phyloP scores from a whole-genome alignment of 345 rosid genomes.

The Anastatica hierochuntica region DNA sequence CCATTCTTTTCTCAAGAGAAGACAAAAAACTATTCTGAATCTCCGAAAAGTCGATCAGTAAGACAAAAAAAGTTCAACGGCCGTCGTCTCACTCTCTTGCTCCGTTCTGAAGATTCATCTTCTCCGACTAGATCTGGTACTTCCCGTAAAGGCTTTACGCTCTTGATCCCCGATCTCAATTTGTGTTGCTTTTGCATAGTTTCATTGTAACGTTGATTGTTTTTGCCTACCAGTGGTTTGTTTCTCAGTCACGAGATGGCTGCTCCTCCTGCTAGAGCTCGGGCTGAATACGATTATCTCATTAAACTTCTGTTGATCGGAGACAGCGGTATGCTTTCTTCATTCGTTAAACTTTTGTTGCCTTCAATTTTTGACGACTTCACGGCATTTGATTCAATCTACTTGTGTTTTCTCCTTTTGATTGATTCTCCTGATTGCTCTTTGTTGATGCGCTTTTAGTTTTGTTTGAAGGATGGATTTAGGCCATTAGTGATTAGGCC shows the following conservation, averaged over 20 bases:
- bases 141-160: background rate
- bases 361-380: no score
- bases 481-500: no score
- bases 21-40: background rate
- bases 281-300: slow-evolving; percentile 74
- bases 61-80: slow-evolving; percentile 25
- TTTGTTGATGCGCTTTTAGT: no score
- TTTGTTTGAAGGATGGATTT: no score
- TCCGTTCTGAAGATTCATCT: slow-evolving; percentile 11
- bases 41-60: slow-evolving; percentile 9
- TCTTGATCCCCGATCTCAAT: no score
- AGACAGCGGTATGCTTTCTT: slow-evolving; percentile 44
- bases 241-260: slow-evolving; percentile 22
- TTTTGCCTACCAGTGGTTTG: no score
- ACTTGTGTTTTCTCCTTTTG: no score
- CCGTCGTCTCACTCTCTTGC: no score
- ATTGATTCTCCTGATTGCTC: no score
- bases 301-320: slow-evolving; percentile 66
- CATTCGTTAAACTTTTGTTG: background rate
- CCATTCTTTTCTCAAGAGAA: background rate
- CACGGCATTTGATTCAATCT: no score
- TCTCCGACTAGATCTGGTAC: slow-evolving; percentile 33
- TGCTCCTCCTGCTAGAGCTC: slow-evolving; percentile 74
- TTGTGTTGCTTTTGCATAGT: no score
- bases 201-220: no score